A percentile compares a stretch with the other conserved stretches of the same genome.
phyloP scores from a whole-genome alignment of 2,329 filamentous ascomycete species.

The Xylariaceae sp. region DNA sequence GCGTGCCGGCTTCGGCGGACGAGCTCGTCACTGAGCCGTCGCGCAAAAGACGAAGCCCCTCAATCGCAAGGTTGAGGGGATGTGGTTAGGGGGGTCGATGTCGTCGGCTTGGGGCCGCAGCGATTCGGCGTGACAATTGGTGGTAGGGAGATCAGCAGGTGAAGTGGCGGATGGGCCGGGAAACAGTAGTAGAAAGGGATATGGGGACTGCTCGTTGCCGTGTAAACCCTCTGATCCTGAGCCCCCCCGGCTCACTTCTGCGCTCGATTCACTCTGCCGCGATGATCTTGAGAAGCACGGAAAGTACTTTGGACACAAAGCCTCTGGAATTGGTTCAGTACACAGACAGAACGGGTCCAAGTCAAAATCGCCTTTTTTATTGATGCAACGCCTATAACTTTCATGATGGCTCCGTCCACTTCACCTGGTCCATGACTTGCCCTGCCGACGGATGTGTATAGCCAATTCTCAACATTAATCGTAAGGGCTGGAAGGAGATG shows the following conservation, averaged over 20 bases:
- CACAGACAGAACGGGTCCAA: neutral
- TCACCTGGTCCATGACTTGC: slow-evolving; percentile 82
- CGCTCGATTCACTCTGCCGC: neutral
- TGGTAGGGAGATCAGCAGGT: slow-evolving; percentile 36
- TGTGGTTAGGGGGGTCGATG: too few species aligned
- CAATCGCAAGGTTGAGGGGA: too few species aligned
- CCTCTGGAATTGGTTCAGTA: neutral
- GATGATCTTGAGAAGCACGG: neutral
- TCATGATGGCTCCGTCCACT: slow-evolving; percentile 76
- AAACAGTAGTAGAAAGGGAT: neutral
- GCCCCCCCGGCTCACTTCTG: neutral
- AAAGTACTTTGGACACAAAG: neutral
- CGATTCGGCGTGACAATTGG: slow-evolving; percentile 55
- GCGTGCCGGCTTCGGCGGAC: slow-evolving; percentile 62
- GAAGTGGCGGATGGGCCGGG: neutral
- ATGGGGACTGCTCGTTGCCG: neutral
- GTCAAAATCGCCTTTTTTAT: slow-evolving; percentile 1
- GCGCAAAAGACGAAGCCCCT: slow-evolving; percentile 19
- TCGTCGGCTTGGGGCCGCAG: slow-evolving; percentile 30
- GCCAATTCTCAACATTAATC: slow-evolving; percentile 76
- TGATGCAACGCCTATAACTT: slow-evolving; percentile 6
- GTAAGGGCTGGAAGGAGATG: slow-evolving; percentile 54
- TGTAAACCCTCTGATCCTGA: neutral
- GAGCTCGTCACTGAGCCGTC: slow-evolving; percentile 46
- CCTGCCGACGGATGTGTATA: slow-evolving; percentile 65